phyloP scores from a whole-genome alignment of 768 basidiomycete genomes.

The Boletus sp. region DNA sequence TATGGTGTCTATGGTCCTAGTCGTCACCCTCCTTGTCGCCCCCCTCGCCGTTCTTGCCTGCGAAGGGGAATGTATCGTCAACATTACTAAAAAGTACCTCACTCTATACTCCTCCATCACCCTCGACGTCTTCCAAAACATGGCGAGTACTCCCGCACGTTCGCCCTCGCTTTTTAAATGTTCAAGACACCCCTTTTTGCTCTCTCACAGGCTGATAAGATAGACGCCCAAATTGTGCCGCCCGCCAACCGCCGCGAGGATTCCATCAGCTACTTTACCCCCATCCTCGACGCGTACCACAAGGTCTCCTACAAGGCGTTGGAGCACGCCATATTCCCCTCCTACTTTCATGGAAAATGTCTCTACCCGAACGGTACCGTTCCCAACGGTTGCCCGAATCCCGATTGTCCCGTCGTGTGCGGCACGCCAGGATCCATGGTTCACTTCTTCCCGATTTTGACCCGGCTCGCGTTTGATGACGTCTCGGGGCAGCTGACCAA shows the following conservation, averaged over 20 bases:
- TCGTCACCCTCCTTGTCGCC: slow-evolving; percentile 27
- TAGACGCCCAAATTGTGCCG: slow-evolving; percentile 35
- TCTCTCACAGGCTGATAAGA: slow-evolving; percentile 34
- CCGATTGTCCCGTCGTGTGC: slow-evolving; percentile 75
- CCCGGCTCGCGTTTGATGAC: slow-evolving; percentile 47
- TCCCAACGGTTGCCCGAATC: slow-evolving; percentile 73
- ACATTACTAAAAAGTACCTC: slow-evolving; percentile 56
- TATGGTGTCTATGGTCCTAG: slow-evolving; percentile 23
- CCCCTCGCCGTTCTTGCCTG: slow-evolving; percentile 51
- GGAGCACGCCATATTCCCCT: slow-evolving; percentile 60
- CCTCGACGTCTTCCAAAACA: slow-evolving; percentile 33
- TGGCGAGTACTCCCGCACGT: slow-evolving; percentile 39
- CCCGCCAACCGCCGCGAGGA: slow-evolving; percentile 19
- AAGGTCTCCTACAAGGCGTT: slow-evolving; percentile 43
- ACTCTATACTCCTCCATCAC: slow-evolving; percentile 48
- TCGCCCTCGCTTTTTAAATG: neutral
- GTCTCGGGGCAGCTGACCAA: slow-evolving; percentile 36
- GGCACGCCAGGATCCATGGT: slow-evolving; percentile 81
- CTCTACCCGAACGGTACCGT: slow-evolving; percentile 49
- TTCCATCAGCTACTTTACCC: slow-evolving; percentile 41
- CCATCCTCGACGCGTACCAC: slow-evolving; percentile 48
- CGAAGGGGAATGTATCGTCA: slow-evolving; percentile 66
- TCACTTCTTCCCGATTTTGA: slow-evolving; percentile 58
- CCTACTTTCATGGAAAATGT: slow-evolving; percentile 79
- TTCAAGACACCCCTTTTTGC: neutral